A percentile compares a stretch with the other conserved stretches of the same genome.
Evolutionary conservation across 108 stramenopile species (phyloP).

Genomic region (Discostella stelligeroides): DNA sequence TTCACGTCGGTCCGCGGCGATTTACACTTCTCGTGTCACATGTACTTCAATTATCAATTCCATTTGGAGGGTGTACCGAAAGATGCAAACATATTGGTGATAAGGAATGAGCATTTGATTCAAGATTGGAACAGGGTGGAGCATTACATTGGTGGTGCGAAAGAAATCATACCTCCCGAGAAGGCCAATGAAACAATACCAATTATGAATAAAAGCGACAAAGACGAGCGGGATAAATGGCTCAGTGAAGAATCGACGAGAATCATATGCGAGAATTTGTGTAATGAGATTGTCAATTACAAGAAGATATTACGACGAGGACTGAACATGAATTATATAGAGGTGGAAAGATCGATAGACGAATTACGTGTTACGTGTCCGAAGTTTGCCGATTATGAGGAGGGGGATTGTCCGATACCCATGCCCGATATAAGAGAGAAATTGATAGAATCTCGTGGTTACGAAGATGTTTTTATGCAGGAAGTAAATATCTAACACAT

Average conservation of each 20-base stretch:
- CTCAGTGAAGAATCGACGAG: conserved; percentile 26
- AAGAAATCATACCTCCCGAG: conserved; percentile 20
- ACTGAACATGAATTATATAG: conserved; percentile 15
- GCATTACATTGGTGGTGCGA: conserved; percentile 27
- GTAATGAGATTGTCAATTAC: conserved; percentile 41
- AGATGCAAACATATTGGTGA: conserved; percentile 31
- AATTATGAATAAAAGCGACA: conserved; percentile 5
- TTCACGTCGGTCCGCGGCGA: conserved; percentile 17
- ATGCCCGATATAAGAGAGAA: conserved; percentile 23
- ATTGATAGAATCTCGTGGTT: conserved; percentile 6
- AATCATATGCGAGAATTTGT: conserved; percentile 20
- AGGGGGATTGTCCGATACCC: not conserved
- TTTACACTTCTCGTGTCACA: conserved; percentile 26
- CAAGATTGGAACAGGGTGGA: conserved; percentile 37
- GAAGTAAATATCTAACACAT: too few species aligned
- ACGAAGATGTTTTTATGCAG: not conserved
- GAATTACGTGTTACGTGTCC: conserved; percentile 25
- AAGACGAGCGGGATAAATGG: conserved; percentile 4
- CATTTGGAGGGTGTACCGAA: conserved; percentile 37
- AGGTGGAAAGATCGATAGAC: conserved; percentile 14
- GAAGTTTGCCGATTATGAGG: conserved; percentile 10
- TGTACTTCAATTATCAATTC: conserved; percentile 49
- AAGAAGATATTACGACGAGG: conserved; percentile 20
- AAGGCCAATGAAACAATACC: conserved; percentile 2
- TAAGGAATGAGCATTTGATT: conserved; percentile 37